Evolutionary conservation across 176 grass and related monocot genomes (phyloP).

Genomic region (Otatea glauca): DNA sequence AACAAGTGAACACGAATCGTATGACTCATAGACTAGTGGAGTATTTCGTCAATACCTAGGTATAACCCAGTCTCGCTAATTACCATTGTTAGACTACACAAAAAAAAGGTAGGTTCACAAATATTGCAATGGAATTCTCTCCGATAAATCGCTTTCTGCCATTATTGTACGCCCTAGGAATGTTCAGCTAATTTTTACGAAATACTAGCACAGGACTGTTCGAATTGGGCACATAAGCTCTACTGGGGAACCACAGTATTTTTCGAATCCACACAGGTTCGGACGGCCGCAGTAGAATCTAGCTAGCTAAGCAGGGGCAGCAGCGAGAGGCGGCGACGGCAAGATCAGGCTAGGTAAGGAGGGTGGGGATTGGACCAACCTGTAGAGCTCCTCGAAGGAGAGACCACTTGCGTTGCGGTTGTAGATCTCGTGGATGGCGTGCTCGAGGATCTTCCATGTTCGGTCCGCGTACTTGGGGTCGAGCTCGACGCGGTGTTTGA

Average conservation of each 20-base stretch:
- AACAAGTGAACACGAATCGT: constrained; percentile 15
- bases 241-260: not conserved
- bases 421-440: constrained; percentile 98
- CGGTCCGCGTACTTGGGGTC: constrained; percentile 97
- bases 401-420: constrained; percentile 97
- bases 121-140: not conserved
- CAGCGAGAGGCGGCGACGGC: not conserved
- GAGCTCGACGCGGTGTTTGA: constrained; percentile 89
- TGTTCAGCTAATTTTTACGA: not conserved
- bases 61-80: not conserved
- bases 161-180: not conserved
- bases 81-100: not conserved
- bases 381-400: constrained; percentile 94
- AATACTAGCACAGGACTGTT: not conserved
- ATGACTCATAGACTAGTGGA: not conserved
- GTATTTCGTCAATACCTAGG: not conserved
- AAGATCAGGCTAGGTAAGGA: not conserved
- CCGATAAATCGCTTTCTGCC: not conserved
- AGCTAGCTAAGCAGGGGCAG: not conserved
- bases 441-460: constrained; percentile 88
- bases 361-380: constrained; percentile 31
- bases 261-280: constrained; percentile 13
- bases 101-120: not conserved
- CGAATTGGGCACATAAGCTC: not conserved
- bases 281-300: constrained; percentile 14